Base-by-base conservation (phyloP, 345 rosid genomes). In the Populus pruinosa region DNA sequence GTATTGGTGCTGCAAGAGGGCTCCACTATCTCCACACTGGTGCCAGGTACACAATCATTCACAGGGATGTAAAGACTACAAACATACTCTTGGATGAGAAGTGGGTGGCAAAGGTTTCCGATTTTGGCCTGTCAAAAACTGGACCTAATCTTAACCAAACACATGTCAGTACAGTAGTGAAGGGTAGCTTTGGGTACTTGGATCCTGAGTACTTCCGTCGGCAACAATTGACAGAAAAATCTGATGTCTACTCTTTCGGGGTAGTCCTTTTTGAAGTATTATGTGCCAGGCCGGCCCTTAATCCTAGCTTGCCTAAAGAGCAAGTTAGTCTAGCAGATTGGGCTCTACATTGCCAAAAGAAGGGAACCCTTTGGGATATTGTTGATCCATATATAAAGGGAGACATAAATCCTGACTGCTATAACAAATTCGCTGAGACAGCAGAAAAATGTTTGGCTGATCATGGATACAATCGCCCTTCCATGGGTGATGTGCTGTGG, bases 401-500 rank as follows among this genome's bases (percentile, higher is more conserved):
- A 14, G 67, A 77, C 7, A 77, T 81, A 4, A 17, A 62, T 33
- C 77, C 80, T 5, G 80, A 81, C 11, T 72, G 77, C 55, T 65
- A 76, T 1, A 72, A 72, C 59, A 81, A 81, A 20, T 81, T 81
- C 7, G 83, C 77, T 16, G 80, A 81, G 62, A 72, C 80, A 12
- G 83, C 83, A 0, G 80, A 72, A 59, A 81, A 81, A n/a, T 81
- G 83, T 17, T 47, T 81, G 55, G 64, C 77, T 31, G 80, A 81
- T 59, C 77, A 77, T 17, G 84, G 84, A 6, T 21, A 35, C 31
- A 41, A 47, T 69, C 84, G 84, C 49, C 84, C 84, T 36, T 77
- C 84, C 17, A 81, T 81, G 84, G 84, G 84, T 5, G 84, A 81
- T 41, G 72, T 81, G 61, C 71, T 81, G 49, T 81, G 84, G 84